phyloP scores from a whole-genome alignment of 1,139 yeast species.

The Pichia sp. region DNA sequence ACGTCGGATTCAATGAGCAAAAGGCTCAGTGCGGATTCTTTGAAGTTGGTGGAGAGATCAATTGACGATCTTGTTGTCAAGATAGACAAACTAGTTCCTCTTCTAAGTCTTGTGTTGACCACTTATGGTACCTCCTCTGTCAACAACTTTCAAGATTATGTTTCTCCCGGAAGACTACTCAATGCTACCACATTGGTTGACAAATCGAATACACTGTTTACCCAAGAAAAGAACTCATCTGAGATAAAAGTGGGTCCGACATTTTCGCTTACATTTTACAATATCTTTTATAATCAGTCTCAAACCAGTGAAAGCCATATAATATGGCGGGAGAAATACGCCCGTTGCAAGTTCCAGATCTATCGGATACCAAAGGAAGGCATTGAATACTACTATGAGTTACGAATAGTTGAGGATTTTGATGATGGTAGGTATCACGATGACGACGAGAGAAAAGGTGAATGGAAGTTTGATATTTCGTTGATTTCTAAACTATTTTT shows the following conservation, averaged over 20 bases:
- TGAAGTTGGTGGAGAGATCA: conserved; percentile 41
- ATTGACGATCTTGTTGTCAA: conserved; percentile 42
- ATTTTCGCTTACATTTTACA: conserved; percentile 53
- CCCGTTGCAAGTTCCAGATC: conserved; percentile 45
- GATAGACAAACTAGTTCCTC: conserved; percentile 66
- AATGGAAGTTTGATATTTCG: conserved; percentile 33
- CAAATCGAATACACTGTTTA: conserved; percentile 32
- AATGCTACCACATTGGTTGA: conserved; percentile 52
- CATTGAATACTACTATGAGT: conserved; percentile 34
- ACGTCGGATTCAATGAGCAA: conserved; percentile 14
- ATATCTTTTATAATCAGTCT: conserved; percentile 60
- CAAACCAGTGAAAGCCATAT: conserved; percentile 34
- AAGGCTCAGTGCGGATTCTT: conserved; percentile 28
- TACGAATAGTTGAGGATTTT: conserved; percentile 51
- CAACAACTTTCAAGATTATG: conserved; percentile 38
- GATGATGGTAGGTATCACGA: conserved; percentile 75
- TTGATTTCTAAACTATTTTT: conserved; percentile 53
- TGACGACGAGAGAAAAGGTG: conserved; percentile 34
- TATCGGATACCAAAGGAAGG: conserved; percentile 25
- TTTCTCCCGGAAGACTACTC: conserved; percentile 60
- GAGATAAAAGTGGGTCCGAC: conserved; percentile 48
- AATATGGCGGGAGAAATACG: conserved; percentile 71
- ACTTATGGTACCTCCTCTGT: conserved; percentile 64
- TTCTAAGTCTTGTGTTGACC: conserved; percentile 57
- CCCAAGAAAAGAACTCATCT: neutral